Percentiles rank a stretch among this genome's conserved stretches.
phyloP scores from a whole-genome alignment of 179 eudicot genomes.

The Beta lomatogona region DNA sequence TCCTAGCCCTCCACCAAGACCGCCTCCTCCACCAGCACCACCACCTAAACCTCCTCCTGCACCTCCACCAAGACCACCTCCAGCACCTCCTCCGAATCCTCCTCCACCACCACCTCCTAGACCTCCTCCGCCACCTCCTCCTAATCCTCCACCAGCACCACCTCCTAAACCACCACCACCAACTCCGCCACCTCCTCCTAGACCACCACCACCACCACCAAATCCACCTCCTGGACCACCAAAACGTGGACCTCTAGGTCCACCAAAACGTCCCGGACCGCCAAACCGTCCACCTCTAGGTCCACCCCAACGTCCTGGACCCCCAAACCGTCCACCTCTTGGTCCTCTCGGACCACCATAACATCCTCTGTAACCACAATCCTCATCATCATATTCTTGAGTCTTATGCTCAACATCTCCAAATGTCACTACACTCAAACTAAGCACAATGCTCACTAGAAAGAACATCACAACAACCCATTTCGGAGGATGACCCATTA shows the following conservation, averaged over 20 bases:
- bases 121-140: conserved; percentile 23
- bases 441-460: conserved; percentile 24
- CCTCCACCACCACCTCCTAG: conserved; percentile 25
- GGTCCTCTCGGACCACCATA: conserved; percentile 20
- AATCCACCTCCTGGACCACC: conserved; percentile 8
- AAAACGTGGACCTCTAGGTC: conserved; percentile 21
- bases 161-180: conserved; percentile 17
- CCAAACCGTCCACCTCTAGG: conserved; percentile 24
- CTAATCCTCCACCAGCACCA: conserved; percentile 16
- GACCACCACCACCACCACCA: conserved; percentile 23
- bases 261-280: conserved; percentile 23
- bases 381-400: conserved; percentile 26
- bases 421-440: conserved; percentile 33
- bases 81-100: conserved; percentile 23
- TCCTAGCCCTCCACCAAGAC: conserved; percentile 17
- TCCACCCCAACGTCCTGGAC: conserved; percentile 14
- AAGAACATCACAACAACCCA: conserved; percentile 14
- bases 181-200: conserved; percentile 32
- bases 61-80: conserved; percentile 1
- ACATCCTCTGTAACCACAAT: conserved; percentile 36
- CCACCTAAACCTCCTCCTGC: conserved; percentile 26
- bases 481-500: conserved; percentile 23
- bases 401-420: conserved; percentile 24
- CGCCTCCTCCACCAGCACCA: conserved; percentile 24
- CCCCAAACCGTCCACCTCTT: conserved; percentile 9